Evolutionary conservation across 2,329 filamentous ascomycete species (phyloP).

Genomic region (Trichoderma sp.): DNA sequence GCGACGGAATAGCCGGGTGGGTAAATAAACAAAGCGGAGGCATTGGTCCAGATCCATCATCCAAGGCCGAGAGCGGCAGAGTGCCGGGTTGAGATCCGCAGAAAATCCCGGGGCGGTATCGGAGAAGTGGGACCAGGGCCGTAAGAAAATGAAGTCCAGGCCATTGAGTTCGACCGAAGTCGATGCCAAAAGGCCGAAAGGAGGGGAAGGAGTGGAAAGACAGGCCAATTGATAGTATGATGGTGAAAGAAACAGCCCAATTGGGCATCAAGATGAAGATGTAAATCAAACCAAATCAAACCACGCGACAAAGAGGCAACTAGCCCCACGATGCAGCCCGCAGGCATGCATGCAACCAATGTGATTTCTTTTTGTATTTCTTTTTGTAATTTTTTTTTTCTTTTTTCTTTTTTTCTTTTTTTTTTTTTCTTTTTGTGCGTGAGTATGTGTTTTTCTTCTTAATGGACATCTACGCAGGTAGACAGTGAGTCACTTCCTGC

Average conservation of each 20-base stretch:
- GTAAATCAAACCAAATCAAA: not conserved
- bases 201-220: not conserved
- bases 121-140: conserved; percentile 14
- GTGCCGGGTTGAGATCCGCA: not conserved
- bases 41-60: conserved; percentile 3
- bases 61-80: not conserved
- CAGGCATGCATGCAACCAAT: not conserved
- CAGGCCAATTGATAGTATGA: not conserved
- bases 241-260: not conserved
- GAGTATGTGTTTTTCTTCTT: no score
- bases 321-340: conserved; percentile 12
- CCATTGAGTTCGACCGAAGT: not conserved
- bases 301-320: conserved; percentile 10
- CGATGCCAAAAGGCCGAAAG: not conserved
- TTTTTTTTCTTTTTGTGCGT: no score
- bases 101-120: conserved; percentile 4
- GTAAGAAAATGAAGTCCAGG: not conserved
- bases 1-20: conserved; percentile 13
- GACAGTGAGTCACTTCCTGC: not conserved
- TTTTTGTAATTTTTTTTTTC: not conserved
- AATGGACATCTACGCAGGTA: not conserved
- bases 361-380: not conserved
- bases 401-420: no score
- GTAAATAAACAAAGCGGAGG: not conserved
- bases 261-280: not conserved